phyloP scores from a whole-genome alignment of 805 yeast species.

The Schwanniomyces vanrijiae region DNA sequence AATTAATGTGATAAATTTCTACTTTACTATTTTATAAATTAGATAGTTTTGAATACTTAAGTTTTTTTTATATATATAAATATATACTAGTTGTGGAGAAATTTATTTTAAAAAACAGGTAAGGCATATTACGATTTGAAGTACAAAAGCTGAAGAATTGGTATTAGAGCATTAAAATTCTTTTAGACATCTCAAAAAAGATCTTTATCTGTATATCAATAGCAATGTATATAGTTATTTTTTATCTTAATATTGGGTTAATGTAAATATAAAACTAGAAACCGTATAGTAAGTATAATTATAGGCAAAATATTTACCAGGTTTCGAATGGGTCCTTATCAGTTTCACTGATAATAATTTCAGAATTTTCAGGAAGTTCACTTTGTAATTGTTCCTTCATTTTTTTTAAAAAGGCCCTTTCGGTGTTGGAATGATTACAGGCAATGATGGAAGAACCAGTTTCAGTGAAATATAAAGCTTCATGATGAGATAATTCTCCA shows the following conservation, averaged over 20 bases:
- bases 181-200: not conserved
- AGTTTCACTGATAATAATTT: constrained; percentile 48
- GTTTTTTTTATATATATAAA: too few species aligned
- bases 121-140: not conserved
- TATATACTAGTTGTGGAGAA: too few species aligned
- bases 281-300: not conserved
- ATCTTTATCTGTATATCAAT: not conserved
- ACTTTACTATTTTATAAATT: too few species aligned
- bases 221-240: not conserved
- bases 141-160: too few species aligned
- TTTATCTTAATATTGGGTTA: not conserved
- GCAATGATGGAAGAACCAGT: constrained; percentile 68
- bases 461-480: constrained; percentile 71
- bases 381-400: constrained; percentile 49
- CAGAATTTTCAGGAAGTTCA: constrained; percentile 44
- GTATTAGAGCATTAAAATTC: too few species aligned
- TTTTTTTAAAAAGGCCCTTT: constrained; percentile 71
- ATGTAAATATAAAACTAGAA: not conserved
- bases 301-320: constrained; percentile 12
- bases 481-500: constrained; percentile 96
- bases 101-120: not conserved
- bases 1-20: not conserved
- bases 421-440: constrained; percentile 91
- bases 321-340: constrained; percentile 65
- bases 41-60: too few species aligned